Percentiles rank a stretch among this genome's conserved stretches.
phyloP scores from a whole-genome alignment of 352 stramenopile genomes.

The Globisporangium alternatum region DNA sequence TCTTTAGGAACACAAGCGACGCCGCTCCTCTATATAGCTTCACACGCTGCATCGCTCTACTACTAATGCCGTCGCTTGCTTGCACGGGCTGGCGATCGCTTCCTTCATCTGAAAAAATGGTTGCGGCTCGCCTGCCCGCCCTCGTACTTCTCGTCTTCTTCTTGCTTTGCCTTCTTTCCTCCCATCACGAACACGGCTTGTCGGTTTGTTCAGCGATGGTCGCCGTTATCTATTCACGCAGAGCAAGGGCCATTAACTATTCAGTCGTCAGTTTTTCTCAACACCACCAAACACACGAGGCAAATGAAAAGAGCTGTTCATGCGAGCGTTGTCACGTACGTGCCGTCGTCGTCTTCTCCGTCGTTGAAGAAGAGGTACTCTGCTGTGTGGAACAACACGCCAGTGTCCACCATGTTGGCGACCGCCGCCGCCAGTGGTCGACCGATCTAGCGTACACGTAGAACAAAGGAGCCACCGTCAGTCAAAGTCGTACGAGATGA shows the following conservation, averaged over 20 bases:
- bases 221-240: constrained; percentile 60
- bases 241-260: constrained; percentile 69
- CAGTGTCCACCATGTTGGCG: constrained; percentile 47
- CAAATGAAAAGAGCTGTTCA: background rate
- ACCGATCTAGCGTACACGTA: constrained; percentile 36
- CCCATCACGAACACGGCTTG: background rate
- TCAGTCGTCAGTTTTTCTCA: constrained; percentile 64
- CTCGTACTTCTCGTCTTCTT: background rate
- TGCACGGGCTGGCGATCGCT: background rate
- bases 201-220: constrained; percentile 11
- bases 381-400: constrained; percentile 52
- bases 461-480: background rate
- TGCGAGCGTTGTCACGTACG: constrained; percentile 36
- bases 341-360: constrained; percentile 77
- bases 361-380: constrained; percentile 77
- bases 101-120: constrained; percentile 9
- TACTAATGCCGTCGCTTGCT: background rate
- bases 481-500: background rate
- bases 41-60: background rate
- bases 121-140: background rate
- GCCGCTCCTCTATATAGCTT: constrained; percentile 6
- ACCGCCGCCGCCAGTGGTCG: constrained; percentile 46
- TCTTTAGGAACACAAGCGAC: background rate
- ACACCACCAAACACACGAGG: constrained; percentile 5
- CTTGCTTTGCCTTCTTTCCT: constrained; percentile 12